Evolutionary conservation across 148 eudicot species (phyloP), one percentile per base, ranked within the genome.

Genomic region (Rhododendron williamsianum): DNA sequence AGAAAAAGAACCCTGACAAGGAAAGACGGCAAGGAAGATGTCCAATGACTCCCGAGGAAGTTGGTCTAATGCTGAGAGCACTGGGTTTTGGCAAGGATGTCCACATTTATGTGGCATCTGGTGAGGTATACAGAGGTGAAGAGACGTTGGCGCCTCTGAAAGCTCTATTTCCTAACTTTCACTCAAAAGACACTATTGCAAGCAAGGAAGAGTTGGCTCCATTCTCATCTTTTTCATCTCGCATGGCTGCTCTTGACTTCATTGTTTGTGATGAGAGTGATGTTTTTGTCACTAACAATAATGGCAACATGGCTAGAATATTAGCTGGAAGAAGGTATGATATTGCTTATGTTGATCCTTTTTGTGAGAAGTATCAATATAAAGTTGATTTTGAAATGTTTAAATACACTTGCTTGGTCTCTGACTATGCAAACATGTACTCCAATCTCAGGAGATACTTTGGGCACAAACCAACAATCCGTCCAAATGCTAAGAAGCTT

Each of bases 231-330:
- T 94, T 88, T 89, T 94, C 98, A 21, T 93, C 98, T 79, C 93
- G 96, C 79, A 91, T 95, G 98, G 98, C 98, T 80, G 98, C 98
- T 54, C 87, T 95, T 63, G 98, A 95, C 86, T 94, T 91, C 89
- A 91, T 93, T 56, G 98, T 95, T 85, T 94, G 93, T 77, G 98
- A 95, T 63, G 93, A 92, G 79, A 94, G 98, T 63, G 95, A 94
- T 86, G 96, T 95, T 86, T 94, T 95, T 82, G 92, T 93, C 89
- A 89, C 98, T 48, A 95, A 95, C 87, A 95, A 95, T 86, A 95
- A 95, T 77, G 98, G 98, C 33, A 95, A 95, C 89, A 95, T 95
- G 98, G 98, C 98, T 52, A 93, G 88, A 86, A 95, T 95, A 58
- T 87, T 95, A 49, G 96, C 98, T 30, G 98, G 98, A 87, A 89